Evolutionary conservation across 2,329 filamentous ascomycete species (phyloP).

Genomic region (Nakataea oryzae): DNA sequence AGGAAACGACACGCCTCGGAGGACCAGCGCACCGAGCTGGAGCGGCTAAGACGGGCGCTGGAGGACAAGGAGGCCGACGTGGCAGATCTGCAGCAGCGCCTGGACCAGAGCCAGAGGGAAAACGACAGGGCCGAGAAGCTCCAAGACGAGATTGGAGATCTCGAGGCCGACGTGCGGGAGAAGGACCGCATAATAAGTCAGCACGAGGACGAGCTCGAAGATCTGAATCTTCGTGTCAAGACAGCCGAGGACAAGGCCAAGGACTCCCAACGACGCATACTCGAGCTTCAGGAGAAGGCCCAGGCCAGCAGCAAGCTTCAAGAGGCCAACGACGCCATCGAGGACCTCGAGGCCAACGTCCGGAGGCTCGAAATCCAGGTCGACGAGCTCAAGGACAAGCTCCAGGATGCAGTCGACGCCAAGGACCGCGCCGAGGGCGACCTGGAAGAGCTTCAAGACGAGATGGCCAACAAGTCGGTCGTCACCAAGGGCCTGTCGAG

Average conservation of each 20-base stretch:
- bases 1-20: constrained; percentile 68
- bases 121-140: constrained; percentile 54
- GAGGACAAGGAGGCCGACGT: constrained; percentile 50
- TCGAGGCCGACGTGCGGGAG: constrained; percentile 65
- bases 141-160: constrained; percentile 62
- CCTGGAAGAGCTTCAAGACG: constrained; percentile 59
- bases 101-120: constrained; percentile 45
- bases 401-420: constrained; percentile 40
- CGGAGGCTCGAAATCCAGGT: constrained; percentile 42
- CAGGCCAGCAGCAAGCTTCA: constrained; percentile 39
- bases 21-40: constrained; percentile 50
- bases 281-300: constrained; percentile 48
- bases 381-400: constrained; percentile 42
- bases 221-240: constrained; percentile 34
- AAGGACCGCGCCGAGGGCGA: constrained; percentile 48
- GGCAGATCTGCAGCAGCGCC: constrained; percentile 47
- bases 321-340: constrained; percentile 47
- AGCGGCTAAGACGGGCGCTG: constrained; percentile 44
- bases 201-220: constrained; percentile 55
- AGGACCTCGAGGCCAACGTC: constrained; percentile 45
- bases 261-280: constrained; percentile 35
- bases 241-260: constrained; percentile 50
- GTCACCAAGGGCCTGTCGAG: constrained; percentile 64
- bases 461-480: constrained; percentile 70
- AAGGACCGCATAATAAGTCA: constrained; percentile 66